Evolutionary conservation across 768 basidiomycete species (phyloP), one percentile per base, ranked within the genome.

Genomic region (Boletellus ananas): DNA sequence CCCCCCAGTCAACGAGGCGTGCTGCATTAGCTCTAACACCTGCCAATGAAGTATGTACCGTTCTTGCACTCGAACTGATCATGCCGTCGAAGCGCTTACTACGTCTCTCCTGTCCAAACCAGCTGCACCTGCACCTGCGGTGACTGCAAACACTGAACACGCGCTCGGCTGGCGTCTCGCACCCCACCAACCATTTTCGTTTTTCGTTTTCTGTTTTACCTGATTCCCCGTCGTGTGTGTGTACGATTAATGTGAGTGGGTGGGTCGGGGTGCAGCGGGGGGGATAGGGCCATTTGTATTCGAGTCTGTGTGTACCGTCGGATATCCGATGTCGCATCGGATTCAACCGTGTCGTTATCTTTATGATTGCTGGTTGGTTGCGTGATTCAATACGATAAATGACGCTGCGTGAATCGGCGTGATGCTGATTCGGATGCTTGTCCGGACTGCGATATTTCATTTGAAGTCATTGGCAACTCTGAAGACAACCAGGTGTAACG

Each of bases 121-220:
- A 59, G 59, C 7, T 61, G 60, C 25, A 17, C 25, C 27, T 61
- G 56, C 56, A 55, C 47, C 23, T 61, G 59, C 23, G 21, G 53
- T 34, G 56, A 52, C 41, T 61, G 59, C 60, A 58, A 55, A 53
- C 53, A 56, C 41, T 58, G 29, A 50, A 34, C 10, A 41, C 3
- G 25, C 12, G 35, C 27, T n/a, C 21, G 27, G 6, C 35, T 20
- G 6, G n/a, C 18, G 35, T 34, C 17, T 34, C 36, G 20, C 21
- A 14, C 20, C 31, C 7, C 7, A 27, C 16, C 12, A 31, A 31
- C 18, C 20, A 34, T 34, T 18, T 14, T 20, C 13, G 39, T 16
- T 25, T 11, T 3, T 21, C 16, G 36, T 17, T 37, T 37, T 7
- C n/a, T 37, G 20, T 7, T 37, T 18, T 37, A 10, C 36, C 17